Evolutionary conservation across 208 protist species (phyloP).

Genomic region (Acanthamoeba healyi): DNA sequence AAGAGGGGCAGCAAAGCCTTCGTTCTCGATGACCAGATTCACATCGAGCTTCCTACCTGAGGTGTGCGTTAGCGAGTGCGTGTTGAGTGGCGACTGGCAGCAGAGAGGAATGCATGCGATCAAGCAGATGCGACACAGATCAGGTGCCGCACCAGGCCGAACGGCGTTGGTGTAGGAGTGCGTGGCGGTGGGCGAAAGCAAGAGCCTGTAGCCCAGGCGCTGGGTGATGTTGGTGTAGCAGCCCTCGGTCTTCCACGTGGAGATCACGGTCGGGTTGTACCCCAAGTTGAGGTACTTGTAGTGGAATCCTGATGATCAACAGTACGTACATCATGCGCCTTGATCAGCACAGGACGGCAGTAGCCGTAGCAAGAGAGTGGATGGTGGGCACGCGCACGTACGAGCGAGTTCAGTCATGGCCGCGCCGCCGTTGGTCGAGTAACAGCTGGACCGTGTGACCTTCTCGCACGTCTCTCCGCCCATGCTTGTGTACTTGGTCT

Average conservation of each 20-base stretch:
- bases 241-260: not conserved
- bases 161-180: conserved; percentile 4
- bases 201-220: not conserved
- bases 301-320: not conserved
- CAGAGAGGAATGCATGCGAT: not conserved
- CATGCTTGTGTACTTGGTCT: conserved; percentile 6
- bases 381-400: not conserved
- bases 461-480: conserved; percentile 9
- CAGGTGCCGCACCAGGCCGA: not conserved
- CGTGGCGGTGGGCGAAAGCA: not conserved
- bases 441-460: not conserved
- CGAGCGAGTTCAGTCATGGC: conserved; percentile 12
- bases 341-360: too few species aligned
- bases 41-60: not conserved
- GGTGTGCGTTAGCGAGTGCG: not conserved
- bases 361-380: too few species aligned
- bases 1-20: not conserved
- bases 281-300: not conserved
- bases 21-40: not conserved
- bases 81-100: too few species aligned
- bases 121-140: not conserved
- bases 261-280: not conserved
- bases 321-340: not conserved
- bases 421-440: not conserved
- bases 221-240: conserved; percentile 8